Evolutionary conservation across 176 grass and related monocot species (phyloP), one percentile per base, ranked within the genome.

Genomic region (Rhynchospora breviuscula): DNA sequence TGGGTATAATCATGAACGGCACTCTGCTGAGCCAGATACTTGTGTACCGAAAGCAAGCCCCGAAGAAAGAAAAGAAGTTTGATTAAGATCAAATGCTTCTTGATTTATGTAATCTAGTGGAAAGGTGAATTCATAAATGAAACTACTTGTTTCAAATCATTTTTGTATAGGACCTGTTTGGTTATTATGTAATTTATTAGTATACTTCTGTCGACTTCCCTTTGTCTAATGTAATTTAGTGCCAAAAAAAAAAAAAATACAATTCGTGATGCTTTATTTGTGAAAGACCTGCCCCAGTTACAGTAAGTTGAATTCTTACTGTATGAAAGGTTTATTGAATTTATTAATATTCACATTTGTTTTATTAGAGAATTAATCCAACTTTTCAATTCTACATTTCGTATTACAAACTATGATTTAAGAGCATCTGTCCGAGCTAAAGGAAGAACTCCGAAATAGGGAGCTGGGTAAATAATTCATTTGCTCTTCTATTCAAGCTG

Each of bases 41-140:
- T 4, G 8, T 87, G 23, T 98, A 98, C 86, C 86, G 87, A 81
- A 93, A 93, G 49, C 25, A 88, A 0, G 19, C 7, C 25, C 79
- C 77, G 5, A 95, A 95, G 89, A 92, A 95, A 80, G 89, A 90
- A 79, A 98, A 95, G 95, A 93, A 99, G 85, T 75, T 77, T 57
- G 88, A 94, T 65, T 98, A 85, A 95, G 63, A 23, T 44, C 22
- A 85, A 1, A 22, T 75, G 11, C 7, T 17, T 60, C 46, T 63
- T 84, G 2, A 7, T 58, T 84, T 53, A 35, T 84, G 52, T 84
- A 12, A 57, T 78, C 56, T 78, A 57, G 52, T 53, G 51, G 25
- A 78, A 78, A 57, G 51, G 57, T 54, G 2, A 15, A 29, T 78
- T 14, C 51, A 17, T 29, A 78, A 35, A 5, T 10, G 13, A 57